Evolutionary conservation across 805 yeast genomes (phyloP).

Genomic region (Kuraishia piskuri): DNA sequence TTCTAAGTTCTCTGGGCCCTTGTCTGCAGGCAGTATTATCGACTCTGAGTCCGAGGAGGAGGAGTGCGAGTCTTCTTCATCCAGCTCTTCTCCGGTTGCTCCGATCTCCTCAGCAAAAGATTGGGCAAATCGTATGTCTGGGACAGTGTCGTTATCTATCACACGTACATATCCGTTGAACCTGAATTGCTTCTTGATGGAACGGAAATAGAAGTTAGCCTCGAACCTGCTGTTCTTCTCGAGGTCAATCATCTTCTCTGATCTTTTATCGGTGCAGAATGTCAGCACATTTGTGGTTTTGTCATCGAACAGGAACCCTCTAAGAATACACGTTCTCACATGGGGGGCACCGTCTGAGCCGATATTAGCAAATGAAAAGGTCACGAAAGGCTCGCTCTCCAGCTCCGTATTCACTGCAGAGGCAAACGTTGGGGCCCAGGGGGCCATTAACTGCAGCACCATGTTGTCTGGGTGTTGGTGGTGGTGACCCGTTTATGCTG

Average conservation of each 20-base stretch:
- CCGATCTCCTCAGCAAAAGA: background rate
- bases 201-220: constrained; percentile 66
- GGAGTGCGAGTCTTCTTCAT: background rate
- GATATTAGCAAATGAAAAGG: constrained; percentile 65
- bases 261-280: constrained; percentile 65
- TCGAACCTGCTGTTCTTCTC: constrained; percentile 50
- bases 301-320: constrained; percentile 73
- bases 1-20: constrained; percentile 5
- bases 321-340: constrained; percentile 59
- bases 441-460: constrained; percentile 37
- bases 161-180: constrained; percentile 57
- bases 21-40: background rate
- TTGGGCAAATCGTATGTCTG: constrained; percentile 6
- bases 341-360: constrained; percentile 46
- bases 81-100: constrained; percentile 1
- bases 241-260: constrained; percentile 50
- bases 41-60: background rate
- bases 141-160: constrained; percentile 21
- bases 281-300: constrained; percentile 57
- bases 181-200: constrained; percentile 59
- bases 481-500: no score
- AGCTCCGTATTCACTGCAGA: constrained; percentile 42
- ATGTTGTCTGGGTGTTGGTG: background rate
- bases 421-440: constrained; percentile 67
- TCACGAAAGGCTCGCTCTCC: constrained; percentile 38